A percentile compares a stretch with the other conserved stretches of the same genome.
phyloP scores from a whole-genome alignment of 176 grass and related monocot genomes.

The Cocos nucifera region DNA sequence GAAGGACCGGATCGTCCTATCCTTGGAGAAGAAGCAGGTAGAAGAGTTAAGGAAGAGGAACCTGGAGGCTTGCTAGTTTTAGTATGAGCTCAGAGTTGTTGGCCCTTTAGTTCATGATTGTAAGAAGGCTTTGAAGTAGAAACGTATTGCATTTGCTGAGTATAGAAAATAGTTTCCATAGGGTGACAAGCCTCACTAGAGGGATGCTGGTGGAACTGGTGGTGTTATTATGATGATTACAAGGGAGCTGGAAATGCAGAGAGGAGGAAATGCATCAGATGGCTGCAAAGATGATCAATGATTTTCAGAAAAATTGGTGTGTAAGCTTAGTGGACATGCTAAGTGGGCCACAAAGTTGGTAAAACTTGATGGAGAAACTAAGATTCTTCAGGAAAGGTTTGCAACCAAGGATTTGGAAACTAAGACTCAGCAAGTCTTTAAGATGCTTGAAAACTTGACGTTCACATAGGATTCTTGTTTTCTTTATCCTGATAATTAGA shows the following conservation, averaged over 20 bases:
- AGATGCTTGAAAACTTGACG: no score
- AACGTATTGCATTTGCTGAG: conserved; percentile 28
- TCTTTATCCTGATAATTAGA: no score
- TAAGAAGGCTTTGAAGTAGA: conserved; percentile 48
- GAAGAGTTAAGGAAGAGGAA: conserved; percentile 54
- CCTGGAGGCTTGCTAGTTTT: conserved; percentile 42
- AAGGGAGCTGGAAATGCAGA: conserved; percentile 47
- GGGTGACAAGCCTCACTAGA: conserved; percentile 33
- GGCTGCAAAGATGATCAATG: conserved; percentile 28
- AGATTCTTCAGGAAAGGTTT: conserved; percentile 40
- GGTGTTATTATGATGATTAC: conserved; percentile 49
- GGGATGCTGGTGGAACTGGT: conserved; percentile 37
- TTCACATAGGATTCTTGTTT: no score
- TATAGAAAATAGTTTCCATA: conserved; percentile 52
- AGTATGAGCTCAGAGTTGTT: conserved; percentile 68
- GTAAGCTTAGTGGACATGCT: conserved; percentile 14
- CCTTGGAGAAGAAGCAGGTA: conserved; percentile 34
- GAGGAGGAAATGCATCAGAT: conserved; percentile 20
- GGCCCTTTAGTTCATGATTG: conserved; percentile 39
- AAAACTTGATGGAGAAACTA: conserved; percentile 18
- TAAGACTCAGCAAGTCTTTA: no score
- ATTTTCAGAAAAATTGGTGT: conserved; percentile 37
- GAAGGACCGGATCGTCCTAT: conserved; percentile 44
- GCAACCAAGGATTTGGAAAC: no score
- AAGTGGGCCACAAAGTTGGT: conserved; percentile 3